These are phyloP conservation scores for Smithsoniella earleae DNA, from an alignment of 163 green algal species.

Conservation along the genomic window DNA sequence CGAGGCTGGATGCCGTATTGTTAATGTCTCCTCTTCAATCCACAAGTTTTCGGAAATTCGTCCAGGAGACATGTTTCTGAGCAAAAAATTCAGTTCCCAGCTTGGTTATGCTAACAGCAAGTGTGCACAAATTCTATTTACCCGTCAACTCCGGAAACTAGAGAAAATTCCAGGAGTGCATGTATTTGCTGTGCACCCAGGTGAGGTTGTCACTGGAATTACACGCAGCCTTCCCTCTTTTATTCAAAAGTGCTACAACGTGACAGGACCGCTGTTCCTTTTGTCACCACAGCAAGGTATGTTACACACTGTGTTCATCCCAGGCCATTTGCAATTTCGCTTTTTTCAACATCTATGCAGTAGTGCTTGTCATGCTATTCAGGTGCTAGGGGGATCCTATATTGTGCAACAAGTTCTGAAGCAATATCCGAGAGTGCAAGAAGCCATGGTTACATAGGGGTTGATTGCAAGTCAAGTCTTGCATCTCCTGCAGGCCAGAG, in stretches of 20 bases:
- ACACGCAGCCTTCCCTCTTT: slow-evolving; percentile 57
- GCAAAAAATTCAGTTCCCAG: not conserved
- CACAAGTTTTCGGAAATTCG: slow-evolving; percentile 41
- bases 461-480: slow-evolving; percentile 42
- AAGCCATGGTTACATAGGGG: slow-evolving; percentile 52
- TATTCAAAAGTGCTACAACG: slow-evolving; percentile 40
- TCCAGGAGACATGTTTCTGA: slow-evolving; percentile 6
- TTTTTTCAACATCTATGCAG: no score
- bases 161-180: slow-evolving; percentile 38
- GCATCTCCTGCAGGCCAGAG: slow-evolving; percentile 1
- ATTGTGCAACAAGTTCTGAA: slow-evolving; percentile 42
- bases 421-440: slow-evolving; percentile 34
- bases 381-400: slow-evolving; percentile 53
- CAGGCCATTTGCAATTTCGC: no score
- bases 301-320: no score
- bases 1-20: slow-evolving; percentile 38
- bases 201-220: slow-evolving; percentile 76
- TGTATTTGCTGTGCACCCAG: slow-evolving; percentile 64
- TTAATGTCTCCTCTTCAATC: slow-evolving; percentile 59
- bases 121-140: slow-evolving; percentile 55
- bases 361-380: no score
- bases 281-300: not conserved
- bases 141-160: slow-evolving; percentile 53
- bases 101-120: slow-evolving; percentile 35
- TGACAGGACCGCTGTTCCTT: not conserved